Evolutionary conservation across 1,284 basidiomycete genomes (phyloP).

Genomic region (Clitocybe nebularis): DNA sequence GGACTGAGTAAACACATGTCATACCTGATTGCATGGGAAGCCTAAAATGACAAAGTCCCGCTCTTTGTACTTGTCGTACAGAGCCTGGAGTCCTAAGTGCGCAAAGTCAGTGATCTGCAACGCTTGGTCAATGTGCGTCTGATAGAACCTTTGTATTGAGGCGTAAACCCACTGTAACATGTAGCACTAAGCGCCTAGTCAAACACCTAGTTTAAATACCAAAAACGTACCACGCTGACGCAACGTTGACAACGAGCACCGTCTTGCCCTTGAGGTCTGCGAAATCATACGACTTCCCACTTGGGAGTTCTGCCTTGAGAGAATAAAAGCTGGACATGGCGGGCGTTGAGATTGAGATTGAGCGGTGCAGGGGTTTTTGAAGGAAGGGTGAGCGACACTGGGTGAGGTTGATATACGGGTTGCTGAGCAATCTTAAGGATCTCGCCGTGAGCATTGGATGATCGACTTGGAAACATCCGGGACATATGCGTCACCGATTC

Average conservation of each 20-base stretch:
- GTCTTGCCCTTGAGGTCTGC: constrained; percentile 70
- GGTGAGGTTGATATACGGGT: neutral
- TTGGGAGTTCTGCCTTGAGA: constrained; percentile 58
- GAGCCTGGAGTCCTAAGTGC: constrained; percentile 64
- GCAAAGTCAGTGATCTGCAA: neutral
- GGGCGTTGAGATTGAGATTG: constrained; percentile 18
- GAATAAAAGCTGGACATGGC: constrained; percentile 50
- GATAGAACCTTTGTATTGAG: constrained; percentile 73
- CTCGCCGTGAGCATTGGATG: constrained; percentile 26
- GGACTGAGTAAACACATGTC: constrained; percentile 11
- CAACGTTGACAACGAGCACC: constrained; percentile 71
- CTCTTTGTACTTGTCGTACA: constrained; percentile 84
- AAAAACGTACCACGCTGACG: constrained; percentile 61
- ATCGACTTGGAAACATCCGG: too few species aligned
- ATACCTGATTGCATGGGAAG: constrained; percentile 90
- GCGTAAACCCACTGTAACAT: constrained; percentile 71
- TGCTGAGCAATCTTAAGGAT: constrained; percentile 28
- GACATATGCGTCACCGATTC: too few species aligned
- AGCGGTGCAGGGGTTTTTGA: constrained; percentile 7
- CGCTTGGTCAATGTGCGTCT: neutral
- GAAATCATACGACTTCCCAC: constrained; percentile 54
- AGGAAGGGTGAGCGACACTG: neutral
- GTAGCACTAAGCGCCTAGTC: constrained; percentile 4
- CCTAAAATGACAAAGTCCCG: constrained; percentile 77
- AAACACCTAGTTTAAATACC: neutral